phyloP scores from a whole-genome alignment of 176 grass and related monocot species.

The Coix lacrymajobi region DNA sequence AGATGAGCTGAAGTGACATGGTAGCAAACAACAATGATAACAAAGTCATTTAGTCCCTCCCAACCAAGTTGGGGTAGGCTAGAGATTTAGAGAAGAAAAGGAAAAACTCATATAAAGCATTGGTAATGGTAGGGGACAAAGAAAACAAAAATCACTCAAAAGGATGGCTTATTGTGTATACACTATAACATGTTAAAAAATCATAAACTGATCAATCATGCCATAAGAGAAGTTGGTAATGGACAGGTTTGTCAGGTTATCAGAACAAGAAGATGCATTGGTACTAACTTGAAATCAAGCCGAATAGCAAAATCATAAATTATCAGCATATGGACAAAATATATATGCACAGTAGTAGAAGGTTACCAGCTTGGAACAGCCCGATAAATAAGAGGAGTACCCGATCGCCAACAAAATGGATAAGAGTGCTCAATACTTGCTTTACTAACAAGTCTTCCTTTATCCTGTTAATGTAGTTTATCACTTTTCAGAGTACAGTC shows the following conservation, averaged over 20 bases:
- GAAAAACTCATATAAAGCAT: background rate
- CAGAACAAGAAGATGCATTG: slow-evolving; percentile 4
- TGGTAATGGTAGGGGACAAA: background rate
- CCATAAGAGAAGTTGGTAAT: slow-evolving; percentile 16
- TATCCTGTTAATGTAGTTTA: slow-evolving; percentile 54
- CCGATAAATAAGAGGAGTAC: slow-evolving; percentile 93
- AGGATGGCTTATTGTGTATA: background rate
- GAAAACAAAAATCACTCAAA: slow-evolving; percentile 12
- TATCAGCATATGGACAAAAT: background rate
- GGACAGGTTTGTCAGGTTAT: slow-evolving; percentile 1
- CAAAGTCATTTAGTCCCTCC: background rate
- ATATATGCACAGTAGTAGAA: slow-evolving; percentile 29
- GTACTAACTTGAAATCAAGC: slow-evolving; percentile 15
- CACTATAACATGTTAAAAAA: slow-evolving; percentile 1
- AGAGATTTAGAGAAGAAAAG: background rate
- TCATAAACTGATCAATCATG: background rate
- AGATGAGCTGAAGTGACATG: background rate
- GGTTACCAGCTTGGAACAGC: slow-evolving; percentile 97
- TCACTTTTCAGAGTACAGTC: slow-evolving; percentile 18
- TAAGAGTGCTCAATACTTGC: slow-evolving; percentile 92
- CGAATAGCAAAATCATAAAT: slow-evolving; percentile 2
- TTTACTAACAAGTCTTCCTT: slow-evolving; percentile 89
- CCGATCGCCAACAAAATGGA: slow-evolving; percentile 98
- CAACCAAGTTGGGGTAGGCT: background rate
- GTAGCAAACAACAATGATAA: background rate